Percentiles rank a stretch among this genome's conserved stretches.
Evolutionary conservation across 257 asterid species (phyloP).

Genomic region (Nemophila menziesii): DNA sequence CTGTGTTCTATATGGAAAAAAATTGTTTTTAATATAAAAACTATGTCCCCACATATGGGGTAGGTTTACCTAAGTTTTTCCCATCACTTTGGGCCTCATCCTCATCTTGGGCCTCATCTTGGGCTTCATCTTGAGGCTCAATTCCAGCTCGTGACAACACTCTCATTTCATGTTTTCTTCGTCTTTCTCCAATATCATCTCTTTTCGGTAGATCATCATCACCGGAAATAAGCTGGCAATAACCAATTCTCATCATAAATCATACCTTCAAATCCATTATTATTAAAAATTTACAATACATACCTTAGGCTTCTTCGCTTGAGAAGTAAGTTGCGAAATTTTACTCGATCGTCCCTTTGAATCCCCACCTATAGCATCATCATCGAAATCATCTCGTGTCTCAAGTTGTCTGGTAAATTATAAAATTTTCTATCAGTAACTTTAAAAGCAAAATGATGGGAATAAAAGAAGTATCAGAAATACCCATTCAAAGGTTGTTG

Average conservation of each 20-base stretch:
- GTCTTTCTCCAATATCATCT: slow-evolving; percentile 93
- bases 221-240: slow-evolving; percentile 59
- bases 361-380: slow-evolving; percentile 47
- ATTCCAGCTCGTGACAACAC: slow-evolving; percentile 87
- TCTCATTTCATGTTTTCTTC: slow-evolving; percentile 78
- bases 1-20: too few relatives aligned
- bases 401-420: slow-evolving; percentile 49
- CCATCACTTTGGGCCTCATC: too few relatives aligned
- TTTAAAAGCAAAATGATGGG: not conserved
- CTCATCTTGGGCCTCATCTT: too few relatives aligned
- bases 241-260: slow-evolving; percentile 1
- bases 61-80: too few relatives aligned
- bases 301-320: slow-evolving; percentile 42
- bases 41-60: too few relatives aligned
- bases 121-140: slow-evolving; percentile 33
- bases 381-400: slow-evolving; percentile 80
- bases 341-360: slow-evolving; percentile 22
- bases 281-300: slow-evolving; percentile 5
- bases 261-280: too few relatives aligned
- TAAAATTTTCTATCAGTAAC: slow-evolving; percentile 8
- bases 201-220: slow-evolving; percentile 85
- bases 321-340: slow-evolving; percentile 34
- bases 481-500: slow-evolving; percentile 58
- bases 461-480: not conserved
- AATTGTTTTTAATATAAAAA: too few relatives aligned